Base-by-base conservation (phyloP, 331 rosid species). In the Rhamnella rubrinervis region DNA sequence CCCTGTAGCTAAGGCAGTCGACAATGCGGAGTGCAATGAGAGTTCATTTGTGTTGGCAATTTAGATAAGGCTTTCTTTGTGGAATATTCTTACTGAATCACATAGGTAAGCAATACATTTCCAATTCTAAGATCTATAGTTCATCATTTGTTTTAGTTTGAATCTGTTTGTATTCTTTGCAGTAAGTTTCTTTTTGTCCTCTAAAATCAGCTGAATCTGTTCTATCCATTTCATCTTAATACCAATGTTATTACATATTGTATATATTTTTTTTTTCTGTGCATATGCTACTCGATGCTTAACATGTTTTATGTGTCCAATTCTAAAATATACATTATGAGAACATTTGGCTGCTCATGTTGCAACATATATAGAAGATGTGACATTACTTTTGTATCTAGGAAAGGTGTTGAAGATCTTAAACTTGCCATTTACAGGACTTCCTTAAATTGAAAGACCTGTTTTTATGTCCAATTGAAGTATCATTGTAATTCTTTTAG, bases 41-140 rank as follows among this genome's bases (percentile, higher is more conserved):
- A 21, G 5, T 44, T 63, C 53, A 37, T 61, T 61, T 31, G 26
- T n/a, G 21, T 15, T 59, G 18, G 89, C 69, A 16, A 86, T 77
- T 84, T 93, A 57, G 98, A 93, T 74, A 82, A 88, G n/a, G 89
- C 97, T 93, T 71, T 93, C 98, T 5, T 87, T 93, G 70, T 93
- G 97, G 74, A 93, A 93, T 63, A 79, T 93, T 66, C 95, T 96
- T 14, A 15, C 68, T 19, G 95, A 90, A 77, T 93, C 98, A 47
- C 52, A 55, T 62, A 88, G 98, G 98, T 91, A 84, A 10, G 73
- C 62, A 61, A 60, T 53, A 25, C 67, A 46, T 19, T 59, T 58
- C 49, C 10, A 23, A 47, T 58, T 14, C 17, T 41, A n/a, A 19
- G 28, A 47, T 61, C 52, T 38, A 51, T 37, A 46, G 55, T n/a